A percentile compares a stretch with the other conserved stretches of the same genome.
These are phyloP conservation scores for Hypoxylon fragiforme DNA, from an alignment of 495 filamentous ascomycete genomes.

Conservation along the genomic window DNA sequence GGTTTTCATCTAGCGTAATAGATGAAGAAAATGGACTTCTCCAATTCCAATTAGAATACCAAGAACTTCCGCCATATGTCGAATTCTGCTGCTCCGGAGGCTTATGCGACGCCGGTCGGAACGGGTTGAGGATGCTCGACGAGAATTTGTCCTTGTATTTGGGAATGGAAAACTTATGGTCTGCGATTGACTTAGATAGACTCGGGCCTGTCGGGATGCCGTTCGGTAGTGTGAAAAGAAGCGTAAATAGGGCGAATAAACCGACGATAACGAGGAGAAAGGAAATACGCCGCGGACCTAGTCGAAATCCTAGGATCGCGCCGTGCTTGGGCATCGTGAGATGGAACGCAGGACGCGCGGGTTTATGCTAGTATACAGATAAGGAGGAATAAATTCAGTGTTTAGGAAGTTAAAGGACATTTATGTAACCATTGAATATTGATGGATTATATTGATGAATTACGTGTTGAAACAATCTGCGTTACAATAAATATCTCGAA, in stretches of 20 bases:
- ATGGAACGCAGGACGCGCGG: background rate
- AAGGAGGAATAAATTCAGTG: constrained; percentile 8
- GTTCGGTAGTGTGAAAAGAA: constrained; percentile 53
- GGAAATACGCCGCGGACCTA: constrained; percentile 49
- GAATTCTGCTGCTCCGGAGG: constrained; percentile 75
- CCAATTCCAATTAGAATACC: constrained; percentile 91
- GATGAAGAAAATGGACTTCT: constrained; percentile 79
- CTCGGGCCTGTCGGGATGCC: constrained; percentile 44
- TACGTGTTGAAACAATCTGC: too few species aligned
- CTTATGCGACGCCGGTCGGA: constrained; percentile 71
- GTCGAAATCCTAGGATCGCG: constrained; percentile 48
- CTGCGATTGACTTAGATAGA: constrained; percentile 41
- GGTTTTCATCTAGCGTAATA: constrained; percentile 81
- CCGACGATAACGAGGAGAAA: constrained; percentile 48
- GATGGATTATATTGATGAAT: background rate
- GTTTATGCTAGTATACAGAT: constrained; percentile 9
- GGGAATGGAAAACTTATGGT: constrained; percentile 48
- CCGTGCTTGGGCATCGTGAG: constrained; percentile 56
- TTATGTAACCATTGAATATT: background rate
- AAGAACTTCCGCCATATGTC: constrained; percentile 74
- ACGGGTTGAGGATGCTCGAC: constrained; percentile 55
- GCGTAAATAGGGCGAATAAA: constrained; percentile 49
- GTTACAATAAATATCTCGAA: constrained; percentile 8
- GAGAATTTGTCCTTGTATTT: constrained; percentile 51
- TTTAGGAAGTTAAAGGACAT: too few species aligned